Evolutionary conservation across 768 basidiomycete species (phyloP).

Genomic region (Hygrophoropsis aurantiaca): DNA sequence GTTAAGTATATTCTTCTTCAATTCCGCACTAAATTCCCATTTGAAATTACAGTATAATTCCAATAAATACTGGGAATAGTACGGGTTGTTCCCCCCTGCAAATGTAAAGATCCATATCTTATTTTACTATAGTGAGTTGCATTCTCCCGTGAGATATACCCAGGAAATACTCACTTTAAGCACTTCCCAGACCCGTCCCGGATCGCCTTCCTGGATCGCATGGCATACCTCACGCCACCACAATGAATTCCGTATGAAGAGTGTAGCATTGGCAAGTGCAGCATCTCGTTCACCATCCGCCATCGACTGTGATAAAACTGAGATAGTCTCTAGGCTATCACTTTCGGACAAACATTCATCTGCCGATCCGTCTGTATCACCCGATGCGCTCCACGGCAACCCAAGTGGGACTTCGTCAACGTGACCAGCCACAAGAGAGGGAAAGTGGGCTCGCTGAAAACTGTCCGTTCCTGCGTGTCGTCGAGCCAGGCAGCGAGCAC

Average conservation of each 20-base stretch:
- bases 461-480: too few species aligned
- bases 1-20: conserved; percentile 18
- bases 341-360: too few species aligned
- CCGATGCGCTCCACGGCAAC: too few species aligned
- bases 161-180: conserved; percentile 19
- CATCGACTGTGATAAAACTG: too few species aligned
- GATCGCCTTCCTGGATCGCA: conserved; percentile 24
- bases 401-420: too few species aligned
- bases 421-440: too few species aligned
- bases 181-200: conserved; percentile 23
- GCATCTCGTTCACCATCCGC: too few species aligned
- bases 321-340: too few species aligned
- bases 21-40: conserved; percentile 14
- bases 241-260: conserved; percentile 21
- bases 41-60: conserved; percentile 27
- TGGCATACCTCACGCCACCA: conserved; percentile 22
- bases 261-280: conserved; percentile 15
- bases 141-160: too few species aligned
- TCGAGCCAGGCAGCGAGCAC: too few species aligned
- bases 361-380: too few species aligned
- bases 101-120: conserved; percentile 22
- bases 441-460: too few species aligned
- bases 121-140: background rate
- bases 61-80: conserved; percentile 25
- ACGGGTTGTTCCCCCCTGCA: conserved; percentile 21